phyloP scores from a whole-genome alignment of 805 yeast genomes.

The Yamadazyma scolyti region DNA sequence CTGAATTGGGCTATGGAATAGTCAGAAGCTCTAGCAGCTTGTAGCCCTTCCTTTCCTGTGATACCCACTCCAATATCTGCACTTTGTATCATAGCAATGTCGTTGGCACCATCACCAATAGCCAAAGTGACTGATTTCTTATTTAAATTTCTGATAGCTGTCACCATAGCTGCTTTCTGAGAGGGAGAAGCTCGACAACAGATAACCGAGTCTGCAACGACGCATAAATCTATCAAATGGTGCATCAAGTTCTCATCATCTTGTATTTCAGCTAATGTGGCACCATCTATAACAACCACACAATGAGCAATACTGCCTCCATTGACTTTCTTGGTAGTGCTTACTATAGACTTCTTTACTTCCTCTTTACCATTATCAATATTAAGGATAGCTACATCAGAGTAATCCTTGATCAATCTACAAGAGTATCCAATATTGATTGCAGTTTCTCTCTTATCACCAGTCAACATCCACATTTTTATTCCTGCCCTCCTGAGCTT shows the following conservation, averaged over 20 bases:
- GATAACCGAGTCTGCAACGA: constrained; percentile 84
- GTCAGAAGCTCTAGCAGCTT: constrained; percentile 94
- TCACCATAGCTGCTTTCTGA: constrained; percentile 89
- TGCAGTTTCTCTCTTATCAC: constrained; percentile 97
- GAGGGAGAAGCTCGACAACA: constrained; percentile 97
- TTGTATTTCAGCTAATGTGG: constrained; percentile 71
- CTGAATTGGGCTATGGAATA: constrained; percentile 94
- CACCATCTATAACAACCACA: constrained; percentile 95
- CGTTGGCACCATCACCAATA: constrained; percentile 99
- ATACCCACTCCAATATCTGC: constrained; percentile 98
- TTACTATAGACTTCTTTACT: constrained; percentile 64
- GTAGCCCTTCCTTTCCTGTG: constrained; percentile 95
- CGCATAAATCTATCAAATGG: constrained; percentile 78
- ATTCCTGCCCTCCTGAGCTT: constrained; percentile 90
- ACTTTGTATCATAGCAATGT: constrained; percentile 97
- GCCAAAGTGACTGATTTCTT: constrained; percentile 81
- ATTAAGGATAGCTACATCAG: constrained; percentile 75
- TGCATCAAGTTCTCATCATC: constrained; percentile 67
- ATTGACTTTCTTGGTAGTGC: constrained; percentile 70
- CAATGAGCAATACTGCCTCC: constrained; percentile 84
- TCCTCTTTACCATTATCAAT: constrained; percentile 46
- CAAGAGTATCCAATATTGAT: constrained; percentile 96
- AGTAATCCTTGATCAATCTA: constrained; percentile 85
- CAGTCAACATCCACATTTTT: constrained; percentile 97
- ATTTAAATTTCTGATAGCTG: constrained; percentile 68